Evolutionary conservation across 768 basidiomycete genomes (phyloP).

Genomic region (Rhodocollybia butyracea): DNA sequence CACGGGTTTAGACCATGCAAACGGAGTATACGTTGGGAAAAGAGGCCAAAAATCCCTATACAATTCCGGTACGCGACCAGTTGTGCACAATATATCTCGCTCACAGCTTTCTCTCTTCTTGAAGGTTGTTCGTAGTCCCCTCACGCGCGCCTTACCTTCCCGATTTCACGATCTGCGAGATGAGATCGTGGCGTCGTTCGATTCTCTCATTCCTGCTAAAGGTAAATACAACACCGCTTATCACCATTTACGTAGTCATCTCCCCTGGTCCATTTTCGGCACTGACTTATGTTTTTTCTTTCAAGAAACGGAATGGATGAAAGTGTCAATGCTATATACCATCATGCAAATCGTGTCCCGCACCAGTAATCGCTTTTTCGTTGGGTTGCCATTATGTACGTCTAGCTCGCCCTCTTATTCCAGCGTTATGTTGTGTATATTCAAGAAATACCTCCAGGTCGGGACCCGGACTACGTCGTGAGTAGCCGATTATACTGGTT

Average conservation of each 20-base stretch:
- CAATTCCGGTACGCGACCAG: too few relatives aligned
- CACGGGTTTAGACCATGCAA: conserved; percentile 10
- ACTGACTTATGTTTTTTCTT: neutral
- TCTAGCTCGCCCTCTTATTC: too few relatives aligned
- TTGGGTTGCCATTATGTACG: conserved; percentile 11
- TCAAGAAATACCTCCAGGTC: too few relatives aligned
- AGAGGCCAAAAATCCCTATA: too few relatives aligned
- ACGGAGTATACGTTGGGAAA: conserved; percentile 4
- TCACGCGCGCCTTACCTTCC: conserved; percentile 9
- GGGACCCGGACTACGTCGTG: conserved; percentile 4
- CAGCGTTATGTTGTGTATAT: neutral
- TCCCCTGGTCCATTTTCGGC: too few relatives aligned
- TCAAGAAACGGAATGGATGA: conserved; percentile 9
- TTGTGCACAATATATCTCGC: too few relatives aligned
- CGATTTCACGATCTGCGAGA: conserved; percentile 8
- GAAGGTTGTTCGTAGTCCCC: conserved; percentile 1
- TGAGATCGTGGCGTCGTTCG: conserved; percentile 9
- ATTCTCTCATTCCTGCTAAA: conserved; percentile 7
- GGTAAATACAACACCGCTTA: neutral
- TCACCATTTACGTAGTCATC: neutral
- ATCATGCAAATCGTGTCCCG: conserved; percentile 8
- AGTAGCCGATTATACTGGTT: neutral
- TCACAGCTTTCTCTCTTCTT: too few relatives aligned
- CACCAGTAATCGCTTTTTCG: conserved; percentile 10
- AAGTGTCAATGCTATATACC: conserved; percentile 4